A percentile compares a stretch with the other conserved stretches of the same genome.
Conservation (phyloP, 225 moss, liverwort and hornwort genomes). For the Bryum argenteum region DNA sequence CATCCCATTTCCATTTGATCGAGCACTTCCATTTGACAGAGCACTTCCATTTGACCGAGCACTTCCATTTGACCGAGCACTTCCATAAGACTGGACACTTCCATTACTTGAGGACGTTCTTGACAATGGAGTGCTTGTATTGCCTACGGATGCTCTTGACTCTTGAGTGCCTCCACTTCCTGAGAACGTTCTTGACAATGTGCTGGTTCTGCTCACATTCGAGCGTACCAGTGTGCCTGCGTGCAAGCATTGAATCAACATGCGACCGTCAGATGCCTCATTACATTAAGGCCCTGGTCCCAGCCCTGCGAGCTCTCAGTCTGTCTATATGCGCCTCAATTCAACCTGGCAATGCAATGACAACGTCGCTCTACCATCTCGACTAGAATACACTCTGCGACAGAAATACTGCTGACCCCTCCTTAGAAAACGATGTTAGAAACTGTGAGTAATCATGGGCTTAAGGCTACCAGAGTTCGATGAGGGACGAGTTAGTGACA, state of each 20-base stretch:
- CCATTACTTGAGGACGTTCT: constrained; percentile 29
- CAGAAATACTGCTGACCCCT: not conserved
- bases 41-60: constrained; percentile 28
- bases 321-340: not conserved
- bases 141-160: constrained; percentile 21
- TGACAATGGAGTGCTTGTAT: constrained; percentile 25
- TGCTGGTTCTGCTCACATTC: constrained; percentile 25
- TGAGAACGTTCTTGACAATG: constrained; percentile 26
- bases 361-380: constrained; percentile 1
- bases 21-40: no score
- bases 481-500: not conserved
- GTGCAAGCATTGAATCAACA: constrained; percentile 25
- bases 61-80: constrained; percentile 30
- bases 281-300: not conserved
- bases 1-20: no score
- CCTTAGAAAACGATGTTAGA: not conserved
- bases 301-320: constrained; percentile 15
- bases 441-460: not conserved
- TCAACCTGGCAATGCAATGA: constrained; percentile 14
- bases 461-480: not conserved
- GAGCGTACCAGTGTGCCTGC: constrained; percentile 33
- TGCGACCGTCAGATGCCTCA: constrained; percentile 11
- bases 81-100: constrained; percentile 28
- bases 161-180: constrained; percentile 11
- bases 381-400: not conserved